Evolutionary conservation across 345 rosid genomes (phyloP), one percentile per base, ranked within the genome.

Genomic region (Hibiscus trionum): DNA sequence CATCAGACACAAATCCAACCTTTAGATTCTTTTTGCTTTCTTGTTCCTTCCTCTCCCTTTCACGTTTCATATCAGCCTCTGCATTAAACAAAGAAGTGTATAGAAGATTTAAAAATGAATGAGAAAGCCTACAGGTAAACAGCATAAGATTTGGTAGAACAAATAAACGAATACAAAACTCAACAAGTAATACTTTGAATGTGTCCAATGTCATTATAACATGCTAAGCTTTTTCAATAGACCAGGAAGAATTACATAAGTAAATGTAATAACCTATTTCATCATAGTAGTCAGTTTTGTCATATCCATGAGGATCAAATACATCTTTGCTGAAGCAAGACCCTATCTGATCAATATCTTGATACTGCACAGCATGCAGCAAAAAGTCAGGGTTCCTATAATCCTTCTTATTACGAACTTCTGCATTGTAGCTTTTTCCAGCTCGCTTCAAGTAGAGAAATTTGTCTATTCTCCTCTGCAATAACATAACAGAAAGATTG

Each of bases 351-450:
- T 95, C 97, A 59, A 95, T 93, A 69, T 87, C 93, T 77, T 95
- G 97, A 78, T 92, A 92, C 80, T 86, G 86, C 72, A 95, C 98
- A 0, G 94, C 97, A 74, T 95, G 97, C 73, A 90, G 80, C 76
- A 92, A 82, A 75, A 95, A 95, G 77, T 92, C 97, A 2, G 97
- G 99, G 73, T 92, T 95, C 72, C 99, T 82, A 70, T 95, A 95
- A 74, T 90, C 98, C 81, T 95, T 95, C 73, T 87, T 89, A 85
- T 92, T 92, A 61, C 99, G 86, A 42, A 95, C 98, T 77, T 95
- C 99, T 7, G 91, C 85, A 81, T 92, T 95, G 83, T 90, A 95
- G 76, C 99, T 92, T 79, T 88, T 92, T 52, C 99, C 99, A 74
- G 84, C 79, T 79, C 80, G 88, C 75, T 90, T 95, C 77, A 90